Evolutionary conservation across 495 filamentous ascomycete genomes (phyloP), one percentile per base, ranked within the genome.

Genomic region (Cenococcum geophilum): DNA sequence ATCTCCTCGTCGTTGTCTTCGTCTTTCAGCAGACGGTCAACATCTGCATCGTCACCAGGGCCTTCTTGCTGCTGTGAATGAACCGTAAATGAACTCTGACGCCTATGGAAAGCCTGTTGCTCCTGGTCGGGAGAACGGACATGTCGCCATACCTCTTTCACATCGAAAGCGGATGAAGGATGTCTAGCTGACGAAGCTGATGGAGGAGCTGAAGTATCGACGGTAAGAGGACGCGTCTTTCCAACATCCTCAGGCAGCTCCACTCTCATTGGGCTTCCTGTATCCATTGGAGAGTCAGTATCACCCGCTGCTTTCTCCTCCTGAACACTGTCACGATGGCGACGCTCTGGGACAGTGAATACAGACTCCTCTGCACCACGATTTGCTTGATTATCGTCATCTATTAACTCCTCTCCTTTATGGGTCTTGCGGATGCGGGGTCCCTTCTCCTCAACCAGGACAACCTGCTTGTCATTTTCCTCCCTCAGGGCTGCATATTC

Each of bases 341-440:
- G 40, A 40, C 61, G 22, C 18, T 53, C 35, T 4, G 59, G 63
- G 11, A 42, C 55, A 6, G 58, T 45, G 6, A 51, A 51, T 23
- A 22, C 55, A 36, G 49, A 56, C 18, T 60, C 53, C 6, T 58
- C 58, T 8, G 42, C 54, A 8, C n/a, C 37, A n/a, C 14, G 21
- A 34, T 79, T 71, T 18, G 49, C n/a, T 25, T 32, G 49, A 21
- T 68, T 68, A 4, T 86, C 88, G 35, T 88, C 85, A 55, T 89
- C 90, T 37, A 98, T 82, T 14, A 95, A 60, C 69, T 98, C 93
- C 60, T 97, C 92, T 32, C 93, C 93, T 73, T 97, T 98, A 72
- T 97, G 93, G 1, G 92, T 97, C 64, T 88, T 85, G 67, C 91
- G 82, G 58, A 96, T 87, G 4, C 91, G 83, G 6, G 92, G 93